Evolutionary conservation across 2,329 filamentous ascomycete species (phyloP).

Genomic region (Bipolaris victoriae): DNA sequence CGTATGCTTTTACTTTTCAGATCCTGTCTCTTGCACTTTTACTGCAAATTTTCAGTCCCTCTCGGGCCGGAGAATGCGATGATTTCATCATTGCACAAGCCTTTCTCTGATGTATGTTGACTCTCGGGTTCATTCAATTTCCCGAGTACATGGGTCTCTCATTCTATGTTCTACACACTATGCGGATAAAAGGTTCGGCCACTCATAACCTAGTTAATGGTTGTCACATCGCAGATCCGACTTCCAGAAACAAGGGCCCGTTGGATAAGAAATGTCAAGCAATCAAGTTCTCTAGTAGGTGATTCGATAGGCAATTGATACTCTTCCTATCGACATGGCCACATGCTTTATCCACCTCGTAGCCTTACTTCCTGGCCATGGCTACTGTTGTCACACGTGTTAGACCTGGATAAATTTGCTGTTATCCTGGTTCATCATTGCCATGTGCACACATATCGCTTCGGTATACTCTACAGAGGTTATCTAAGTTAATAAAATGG

Average conservation of each 20-base stretch:
- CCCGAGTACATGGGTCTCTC: slow-evolving; percentile 27
- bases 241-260: slow-evolving; percentile 30
- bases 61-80: background rate
- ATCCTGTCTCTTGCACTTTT: background rate
- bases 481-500: slow-evolving; percentile 28
- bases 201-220: slow-evolving; percentile 25
- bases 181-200: slow-evolving; percentile 40
- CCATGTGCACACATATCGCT: slow-evolving; percentile 34
- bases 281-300: slow-evolving; percentile 9
- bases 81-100: background rate
- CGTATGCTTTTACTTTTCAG: background rate
- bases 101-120: background rate
- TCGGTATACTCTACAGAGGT: slow-evolving; percentile 22
- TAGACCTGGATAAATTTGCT: slow-evolving; percentile 22
- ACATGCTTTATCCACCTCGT: slow-evolving; percentile 11
- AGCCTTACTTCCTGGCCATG: slow-evolving; percentile 27
- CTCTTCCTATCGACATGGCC: slow-evolving; percentile 12
- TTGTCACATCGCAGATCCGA: slow-evolving; percentile 15
- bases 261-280: slow-evolving; percentile 22
- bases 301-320: slow-evolving; percentile 32
- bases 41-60: too few species aligned
- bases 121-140: slow-evolving; percentile 4
- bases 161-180: slow-evolving; percentile 33
- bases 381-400: slow-evolving; percentile 39
- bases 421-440: slow-evolving; percentile 34